Base-by-base conservation (phyloP, 2,329 filamentous ascomycete species). In the Alternaria sp. region DNA sequence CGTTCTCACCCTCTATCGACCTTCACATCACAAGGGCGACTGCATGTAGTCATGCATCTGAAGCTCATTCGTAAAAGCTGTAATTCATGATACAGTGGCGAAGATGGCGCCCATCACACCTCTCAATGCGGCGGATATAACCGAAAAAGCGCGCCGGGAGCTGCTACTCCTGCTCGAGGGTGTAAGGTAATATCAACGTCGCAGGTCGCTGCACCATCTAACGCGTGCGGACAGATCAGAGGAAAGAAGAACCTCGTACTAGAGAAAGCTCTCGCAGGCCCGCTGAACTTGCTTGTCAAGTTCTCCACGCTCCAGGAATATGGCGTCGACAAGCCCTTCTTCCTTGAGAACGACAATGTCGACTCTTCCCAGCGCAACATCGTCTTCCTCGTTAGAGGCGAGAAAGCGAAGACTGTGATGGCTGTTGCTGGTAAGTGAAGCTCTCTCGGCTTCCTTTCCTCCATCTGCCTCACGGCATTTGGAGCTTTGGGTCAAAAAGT, bases 161-260 rank as follows among this genome's bases (percentile, higher is more conserved):
- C 86, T 99, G 70, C 86, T 99, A 71, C 90, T 91, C 81, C 89
- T 98, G 73, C 90, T 99, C 66, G 95, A 98, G 87, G 91, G 92
- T 81, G 96, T 99, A 91, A 88, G 93, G 92, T 83, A 83, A 81
- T 79, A 72, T 74, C 69, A 69, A 61, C 57, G 58, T 67, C 62
- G 67, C 69, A 69, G 61, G 62, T 51, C 49, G 62, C 66, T 58
- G 69, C 74, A 73, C 61, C 69, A 66, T 64, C 80, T 82, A 64
- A 83, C 62, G 61, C 17, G 12, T 65, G 57, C 47, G 21, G 26
- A 66, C 77, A 99, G 96, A 93, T 98, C 69, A 92, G 95, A 78
- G 96, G 96, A 72, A 99, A 98, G 88, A 99, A 99, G 86, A 98
- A 97, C 77, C 86, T 99, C 65, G 92, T 99, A 56, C 91, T 99